Conservation (phyloP, 331 rosid genomes). For the Erythrophleum ivorense region DNA sequence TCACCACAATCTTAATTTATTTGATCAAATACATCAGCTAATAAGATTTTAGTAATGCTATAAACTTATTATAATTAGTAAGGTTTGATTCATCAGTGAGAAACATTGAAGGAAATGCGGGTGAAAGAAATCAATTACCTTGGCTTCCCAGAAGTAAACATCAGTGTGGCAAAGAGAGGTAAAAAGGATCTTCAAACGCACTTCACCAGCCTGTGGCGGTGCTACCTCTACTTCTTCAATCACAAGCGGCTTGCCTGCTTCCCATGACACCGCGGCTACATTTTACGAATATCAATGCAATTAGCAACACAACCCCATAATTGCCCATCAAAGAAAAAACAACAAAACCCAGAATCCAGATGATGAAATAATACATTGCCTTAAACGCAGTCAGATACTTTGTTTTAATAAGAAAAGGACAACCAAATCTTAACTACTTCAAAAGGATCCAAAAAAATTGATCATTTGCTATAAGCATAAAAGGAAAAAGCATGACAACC, state of each 20-base stretch:
- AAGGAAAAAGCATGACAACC: not conserved
- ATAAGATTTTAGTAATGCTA: not conserved
- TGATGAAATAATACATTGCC: not conserved
- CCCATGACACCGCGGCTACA: slow-evolving; percentile 92
- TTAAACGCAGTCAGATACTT: not conserved
- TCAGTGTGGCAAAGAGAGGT: slow-evolving; percentile 89
- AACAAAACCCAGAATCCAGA: not conserved
- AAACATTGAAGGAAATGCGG: not conserved
- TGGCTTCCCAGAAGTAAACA: slow-evolving; percentile 91
- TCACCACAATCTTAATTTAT: not conserved
- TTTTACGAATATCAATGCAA: not conserved
- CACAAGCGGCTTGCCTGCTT: slow-evolving; percentile 83
- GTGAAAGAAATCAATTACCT: slow-evolving; percentile 43
- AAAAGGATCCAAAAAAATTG: not conserved
- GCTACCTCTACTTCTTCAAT: slow-evolving; percentile 90
- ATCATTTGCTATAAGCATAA: not conserved
- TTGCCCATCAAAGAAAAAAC: not conserved
- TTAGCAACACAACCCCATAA: not conserved
- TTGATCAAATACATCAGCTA: not conserved
- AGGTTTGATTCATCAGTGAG: not conserved
- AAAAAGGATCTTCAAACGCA: slow-evolving; percentile 78
- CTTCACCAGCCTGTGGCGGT: slow-evolving; percentile 83
- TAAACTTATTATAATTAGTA: not conserved
- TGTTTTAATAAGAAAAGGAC: not conserved
- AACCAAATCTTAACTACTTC: not conserved